Base-by-base conservation (phyloP, 805 yeast genomes). In the Saccharomycopsis guyanensis region DNA sequence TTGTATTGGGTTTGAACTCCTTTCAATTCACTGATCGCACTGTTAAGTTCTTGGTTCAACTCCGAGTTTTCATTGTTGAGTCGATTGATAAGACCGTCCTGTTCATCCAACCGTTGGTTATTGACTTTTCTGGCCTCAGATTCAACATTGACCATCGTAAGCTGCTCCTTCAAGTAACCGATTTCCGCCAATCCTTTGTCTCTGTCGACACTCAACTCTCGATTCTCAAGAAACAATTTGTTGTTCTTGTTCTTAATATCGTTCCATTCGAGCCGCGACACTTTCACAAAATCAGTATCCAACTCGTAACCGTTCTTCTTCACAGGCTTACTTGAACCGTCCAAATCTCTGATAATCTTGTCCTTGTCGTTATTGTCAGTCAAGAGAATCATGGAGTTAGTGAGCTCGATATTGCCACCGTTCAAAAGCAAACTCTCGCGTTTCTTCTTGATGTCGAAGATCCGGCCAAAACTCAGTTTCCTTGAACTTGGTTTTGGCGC, bases 221-320 rank as follows among this genome's bases (percentile, higher is more conserved):
- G 44, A 43, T 63, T 64, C 24, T 58, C 57, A 16, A 49, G 52
- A 22, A 52, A 49, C 15, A 66, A 42, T 27, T 40, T 38, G 38
- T 51, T 47, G 29, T 49, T 46, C 38, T 51, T 35, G 31, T 45
- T 46, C 51, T 20, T 56, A 47, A 18, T 56, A 37, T 34, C 54
- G 35, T 36, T 45, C 52, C 52, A 49, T 43, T 51, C 53, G 7
- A 37, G 2, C 13, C n/a, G 36, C 12, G 47, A 18, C 3, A 50
- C 46, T 16, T 33, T 43, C 12, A 47, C 42, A 18, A 23, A 15
- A 15, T 48, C 41, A 10, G 50, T 42, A 18, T 47, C 42, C 19
- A 47, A 31, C 12, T 20, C 37, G 15, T 39, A 37, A 25, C 19
- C 34, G 12, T 22, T 13, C 4, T 27, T 8, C n/a, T 42, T 8